Evolutionary conservation across 176 grass and related monocot genomes (phyloP).

Genomic region (Hsuehochloa calcarea): DNA sequence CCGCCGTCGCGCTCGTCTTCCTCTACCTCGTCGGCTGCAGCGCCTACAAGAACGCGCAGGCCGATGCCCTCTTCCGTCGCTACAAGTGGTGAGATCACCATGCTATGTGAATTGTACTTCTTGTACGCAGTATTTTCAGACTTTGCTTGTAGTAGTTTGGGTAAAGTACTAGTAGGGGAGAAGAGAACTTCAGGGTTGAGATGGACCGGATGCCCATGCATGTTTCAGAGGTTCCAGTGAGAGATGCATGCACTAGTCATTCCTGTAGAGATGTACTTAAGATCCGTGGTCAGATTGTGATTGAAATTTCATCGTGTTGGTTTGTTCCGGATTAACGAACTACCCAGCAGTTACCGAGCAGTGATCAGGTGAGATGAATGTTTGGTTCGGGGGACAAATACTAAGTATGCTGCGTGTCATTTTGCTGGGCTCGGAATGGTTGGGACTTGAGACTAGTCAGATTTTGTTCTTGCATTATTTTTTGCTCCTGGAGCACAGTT

Average conservation of each 20-base stretch:
- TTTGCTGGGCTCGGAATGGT: background rate
- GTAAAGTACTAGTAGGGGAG: background rate
- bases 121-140: background rate
- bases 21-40: conserved; percentile 91
- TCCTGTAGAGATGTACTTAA: conserved; percentile 13
- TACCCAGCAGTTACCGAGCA: background rate
- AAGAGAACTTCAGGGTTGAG: background rate
- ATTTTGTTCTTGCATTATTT: background rate
- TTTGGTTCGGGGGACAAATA: too few relatives aligned
- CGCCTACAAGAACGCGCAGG: conserved; percentile 91
- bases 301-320: background rate
- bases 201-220: background rate
- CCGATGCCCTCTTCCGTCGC: conserved; percentile 67
- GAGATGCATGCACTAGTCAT: background rate
- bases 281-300: background rate
- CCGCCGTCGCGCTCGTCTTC: conserved; percentile 71
- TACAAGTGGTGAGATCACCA: conserved; percentile 52
- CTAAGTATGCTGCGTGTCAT: too few relatives aligned
- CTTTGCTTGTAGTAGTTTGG: background rate
- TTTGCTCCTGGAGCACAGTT: background rate
- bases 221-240: background rate
- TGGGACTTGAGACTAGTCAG: background rate
- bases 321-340: background rate
- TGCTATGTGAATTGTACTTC: background rate
- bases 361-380: background rate